Percentiles rank a stretch among this genome's conserved stretches.
phyloP scores from a whole-genome alignment of 2,329 filamentous ascomycete genomes.

The Leptographium galeiforme region DNA sequence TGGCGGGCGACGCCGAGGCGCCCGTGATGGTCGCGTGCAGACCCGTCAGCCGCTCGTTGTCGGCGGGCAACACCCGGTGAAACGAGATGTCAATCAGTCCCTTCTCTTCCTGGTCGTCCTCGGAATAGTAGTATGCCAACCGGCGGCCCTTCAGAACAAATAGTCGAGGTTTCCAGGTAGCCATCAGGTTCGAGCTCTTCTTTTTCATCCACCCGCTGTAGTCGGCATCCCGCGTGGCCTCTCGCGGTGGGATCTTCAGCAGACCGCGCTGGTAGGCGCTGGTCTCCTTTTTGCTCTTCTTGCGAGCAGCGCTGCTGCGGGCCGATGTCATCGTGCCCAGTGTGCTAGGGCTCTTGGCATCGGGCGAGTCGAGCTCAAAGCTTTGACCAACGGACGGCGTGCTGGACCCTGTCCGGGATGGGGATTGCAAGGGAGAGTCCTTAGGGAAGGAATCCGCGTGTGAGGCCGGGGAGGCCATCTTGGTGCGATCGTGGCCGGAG shows the following conservation, averaged over 20 bases:
- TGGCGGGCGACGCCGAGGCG: constrained; percentile 56
- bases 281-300: constrained; percentile 85
- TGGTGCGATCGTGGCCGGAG: constrained; percentile 37
- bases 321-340: constrained; percentile 32
- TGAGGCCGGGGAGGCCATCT: constrained; percentile 33
- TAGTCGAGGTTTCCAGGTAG: constrained; percentile 93
- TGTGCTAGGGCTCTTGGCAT: constrained; percentile 43
- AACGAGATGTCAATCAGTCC: constrained; percentile 96
- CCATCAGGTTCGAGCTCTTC: constrained; percentile 90
- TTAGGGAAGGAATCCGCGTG: constrained; percentile 36
- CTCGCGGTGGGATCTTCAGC: constrained; percentile 64
- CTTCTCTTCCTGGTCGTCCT: constrained; percentile 83
- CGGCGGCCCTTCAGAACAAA: constrained; percentile 88
- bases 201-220: constrained; percentile 99
- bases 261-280: constrained; percentile 86
- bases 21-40: constrained; percentile 87
- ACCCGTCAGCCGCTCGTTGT: constrained; percentile 79
- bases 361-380: constrained; percentile 67
- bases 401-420: constrained; percentile 64
- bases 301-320: constrained; percentile 27
- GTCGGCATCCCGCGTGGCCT: constrained; percentile 76
- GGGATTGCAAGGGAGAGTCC: constrained; percentile 45
- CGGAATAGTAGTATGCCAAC: constrained; percentile 90
- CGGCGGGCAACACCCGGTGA: constrained; percentile 88
- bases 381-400: constrained; percentile 53